Evolutionary conservation across 2,329 filamentous ascomycete species (phyloP).

Genomic region (Fusarium phyllophilum): DNA sequence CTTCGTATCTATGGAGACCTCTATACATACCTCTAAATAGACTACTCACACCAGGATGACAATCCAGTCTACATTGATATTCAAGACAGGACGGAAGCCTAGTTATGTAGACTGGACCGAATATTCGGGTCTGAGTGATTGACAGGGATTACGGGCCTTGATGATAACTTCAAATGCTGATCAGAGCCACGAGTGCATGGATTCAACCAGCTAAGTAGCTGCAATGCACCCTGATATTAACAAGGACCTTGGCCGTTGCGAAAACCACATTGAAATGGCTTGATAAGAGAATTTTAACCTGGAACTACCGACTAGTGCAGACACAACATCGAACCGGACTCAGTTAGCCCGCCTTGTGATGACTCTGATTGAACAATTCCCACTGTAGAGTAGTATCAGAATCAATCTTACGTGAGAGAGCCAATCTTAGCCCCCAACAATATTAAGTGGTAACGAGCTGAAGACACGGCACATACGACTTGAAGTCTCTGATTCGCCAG

Average conservation of each 20-base stretch:
- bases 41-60: not conserved
- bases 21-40: not conserved
- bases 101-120: not conserved
- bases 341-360: not conserved
- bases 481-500: not conserved
- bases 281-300: not conserved
- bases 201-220: not conserved
- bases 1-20: not conserved
- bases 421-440: slow-evolving; percentile 14
- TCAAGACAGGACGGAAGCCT: not conserved
- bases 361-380: not conserved
- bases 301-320: not conserved
- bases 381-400: not conserved
- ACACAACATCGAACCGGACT: not conserved
- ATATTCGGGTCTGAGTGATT: not conserved
- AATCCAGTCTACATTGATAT: not conserved
- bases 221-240: not conserved
- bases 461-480: not conserved
- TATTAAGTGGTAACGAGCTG: not conserved
- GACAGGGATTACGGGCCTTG: not conserved
- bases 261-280: not conserved
- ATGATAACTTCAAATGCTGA: not conserved
- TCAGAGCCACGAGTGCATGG: not conserved
- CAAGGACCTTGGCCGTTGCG: not conserved
- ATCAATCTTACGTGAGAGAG: slow-evolving; percentile 28